Base-by-base conservation (phyloP, 1,284 basidiomycete genomes). In the Microbotryomycetes sp. region DNA sequence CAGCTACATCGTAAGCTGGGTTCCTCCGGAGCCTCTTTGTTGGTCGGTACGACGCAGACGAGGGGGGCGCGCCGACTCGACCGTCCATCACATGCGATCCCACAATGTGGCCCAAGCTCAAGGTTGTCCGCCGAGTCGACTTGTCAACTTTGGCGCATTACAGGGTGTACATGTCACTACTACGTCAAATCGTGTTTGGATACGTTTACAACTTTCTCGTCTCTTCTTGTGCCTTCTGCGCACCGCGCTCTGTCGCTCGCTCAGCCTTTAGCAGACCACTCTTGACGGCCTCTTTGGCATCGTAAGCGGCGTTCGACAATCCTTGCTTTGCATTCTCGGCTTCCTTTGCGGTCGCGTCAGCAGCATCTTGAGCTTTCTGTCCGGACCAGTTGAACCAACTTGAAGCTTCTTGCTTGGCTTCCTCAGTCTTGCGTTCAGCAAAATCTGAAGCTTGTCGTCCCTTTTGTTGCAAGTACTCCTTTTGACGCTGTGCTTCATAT, bases 141-240 rank as follows among this genome's bases (percentile, higher is more conserved):
- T n/a, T n/a, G n/a, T n/a, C n/a, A n/a, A n/a, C n/a, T n/a, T n/a
- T n/a, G n/a, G n/a, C n/a, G n/a, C n/a, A n/a, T n/a, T n/a, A n/a
- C n/a, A n/a, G n/a, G n/a, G n/a, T n/a, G n/a, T n/a, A n/a, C n/a
- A n/a, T n/a, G n/a, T n/a, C n/a, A n/a, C n/a, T n/a, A n/a, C n/a
- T n/a, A n/a, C n/a, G n/a, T n/a, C n/a, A n/a, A n/a, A n/a, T n/a
- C n/a, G n/a, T n/a, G n/a, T n/a, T n/a, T n/a, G n/a, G n/a, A n/a
- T 18, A 41, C 18, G 11, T 27, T 62, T 41, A 65, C 23, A 65
- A 49, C 61, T 65, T 65, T 50, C 55, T 60, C 3, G 64, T 65
- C 58, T 65, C 54, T 15, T 55, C 13, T 45, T 65, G 64, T 21
- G 64, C 64, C 51, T 57, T 7, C 45, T 65, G 60, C 24, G 61